Evolutionary conservation across 2,329 filamentous ascomycete species (phyloP), one percentile per base, ranked within the genome.

Genomic region (Calonectria montana): DNA sequence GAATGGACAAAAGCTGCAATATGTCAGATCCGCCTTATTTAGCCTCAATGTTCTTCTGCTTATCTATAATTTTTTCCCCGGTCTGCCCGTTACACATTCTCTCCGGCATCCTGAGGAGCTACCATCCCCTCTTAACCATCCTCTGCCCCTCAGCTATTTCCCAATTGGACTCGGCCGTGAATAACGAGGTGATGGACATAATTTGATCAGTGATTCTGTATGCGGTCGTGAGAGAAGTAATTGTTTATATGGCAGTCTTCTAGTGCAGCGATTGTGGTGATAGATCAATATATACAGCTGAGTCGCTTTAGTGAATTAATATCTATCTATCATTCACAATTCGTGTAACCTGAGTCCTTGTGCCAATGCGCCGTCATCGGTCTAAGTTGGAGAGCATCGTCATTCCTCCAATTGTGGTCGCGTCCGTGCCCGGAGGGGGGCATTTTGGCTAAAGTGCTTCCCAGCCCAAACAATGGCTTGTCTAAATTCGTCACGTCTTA

Each of bases 61-160:
- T 76, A 69, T 83, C 7, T 75, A 86, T n/a, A n/a, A n/a, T 27
- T 91, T 92, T 65, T 91, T 92, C 65, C 81, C 87, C 23, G 70
- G 83, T 7, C 86, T 92, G 55, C 91, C 89, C 1, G 68, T 90
- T 2, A 79, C 92, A 3, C 87, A 93, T 5, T 94, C 94, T 76
- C 83, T 84, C 0, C 77, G 94, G 1, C 94, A 93, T 76, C 92
- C 92, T 0, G 86, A 89, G 70, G 70, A 0, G 89, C 88, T 18
- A 93, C 94, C 92, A 87, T 94, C 41, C 83, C 85, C 2, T 78
- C 91, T 91, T 0, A 88, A 87, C 1, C 91, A 94, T 77, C 91
- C 90, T 1, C 85, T 94, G 65, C 94, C 94, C 75, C 82, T 94
- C 4, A 92, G 90, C 0, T 92, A 91, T 0, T 88, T 93, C 37